Evolutionary conservation across 139 green algal species (phyloP).

Genomic region (Astrephomene gubernaculifera): DNA sequence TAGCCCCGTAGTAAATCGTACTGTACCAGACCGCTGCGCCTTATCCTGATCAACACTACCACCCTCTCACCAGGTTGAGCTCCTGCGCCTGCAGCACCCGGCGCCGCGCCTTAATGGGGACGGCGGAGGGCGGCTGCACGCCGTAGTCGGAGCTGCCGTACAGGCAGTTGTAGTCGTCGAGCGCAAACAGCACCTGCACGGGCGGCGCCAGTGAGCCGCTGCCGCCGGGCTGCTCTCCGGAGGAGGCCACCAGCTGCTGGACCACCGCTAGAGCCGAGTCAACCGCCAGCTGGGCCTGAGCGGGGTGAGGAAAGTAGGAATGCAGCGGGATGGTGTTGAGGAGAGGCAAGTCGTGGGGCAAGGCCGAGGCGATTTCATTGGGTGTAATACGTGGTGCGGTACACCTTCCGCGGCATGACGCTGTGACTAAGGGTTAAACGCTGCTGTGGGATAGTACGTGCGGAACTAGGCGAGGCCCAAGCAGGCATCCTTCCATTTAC

Average conservation of each 20-base stretch:
- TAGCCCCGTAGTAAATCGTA: too few species aligned
- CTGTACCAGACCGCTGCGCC: too few species aligned
- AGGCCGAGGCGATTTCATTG: too few species aligned
- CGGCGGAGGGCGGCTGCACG: neutral
- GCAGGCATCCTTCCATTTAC: too few species aligned
- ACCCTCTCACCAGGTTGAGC: constrained; percentile 62
- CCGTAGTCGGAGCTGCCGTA: constrained; percentile 69
- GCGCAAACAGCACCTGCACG: constrained; percentile 62
- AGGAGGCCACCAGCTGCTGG: constrained; percentile 41
- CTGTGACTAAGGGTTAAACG: too few species aligned
- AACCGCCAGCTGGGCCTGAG: constrained; percentile 54
- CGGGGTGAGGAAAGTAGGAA: neutral
- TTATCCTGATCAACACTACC: too few species aligned
- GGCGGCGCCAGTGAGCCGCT: neutral
- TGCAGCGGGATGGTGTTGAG: too few species aligned
- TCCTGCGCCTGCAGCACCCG: constrained; percentile 49
- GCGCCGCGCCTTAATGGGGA: neutral
- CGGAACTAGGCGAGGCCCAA: too few species aligned
- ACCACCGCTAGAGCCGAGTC: constrained; percentile 49
- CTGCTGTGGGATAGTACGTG: too few species aligned
- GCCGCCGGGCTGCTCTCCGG: neutral
- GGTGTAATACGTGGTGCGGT: too few species aligned
- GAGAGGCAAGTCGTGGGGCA: too few species aligned
- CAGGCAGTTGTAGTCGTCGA: constrained; percentile 81
- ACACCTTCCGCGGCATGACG: too few species aligned